A percentile compares a stretch with the other conserved stretches of the same genome.
Conservation (phyloP, 2,329 filamentous ascomycete species). For the Pezizomycotina sp. region DNA sequence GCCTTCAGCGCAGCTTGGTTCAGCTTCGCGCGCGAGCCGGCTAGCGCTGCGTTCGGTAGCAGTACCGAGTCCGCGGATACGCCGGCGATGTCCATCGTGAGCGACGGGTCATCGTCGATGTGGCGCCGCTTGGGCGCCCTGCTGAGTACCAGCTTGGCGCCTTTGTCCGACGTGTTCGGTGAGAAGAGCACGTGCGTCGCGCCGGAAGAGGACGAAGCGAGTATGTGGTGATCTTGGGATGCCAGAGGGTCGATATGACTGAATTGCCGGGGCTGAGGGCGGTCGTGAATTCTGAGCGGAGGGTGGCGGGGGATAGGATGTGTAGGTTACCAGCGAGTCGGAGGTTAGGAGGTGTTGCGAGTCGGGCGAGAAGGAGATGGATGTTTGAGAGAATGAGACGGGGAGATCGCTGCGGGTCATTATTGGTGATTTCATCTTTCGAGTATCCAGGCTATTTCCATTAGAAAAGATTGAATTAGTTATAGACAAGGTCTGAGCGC, state of each 20-base stretch:
- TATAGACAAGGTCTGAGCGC: slow-evolving; percentile 5
- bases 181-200: slow-evolving; percentile 85
- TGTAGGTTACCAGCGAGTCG: slow-evolving; percentile 71
- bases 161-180: slow-evolving; percentile 61
- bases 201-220: slow-evolving; percentile 81
- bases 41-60: slow-evolving; percentile 40
- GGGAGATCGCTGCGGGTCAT: slow-evolving; percentile 64
- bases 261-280: slow-evolving; percentile 73
- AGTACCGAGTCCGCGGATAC: slow-evolving; percentile 72
- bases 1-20: slow-evolving; percentile 8
- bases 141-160: slow-evolving; percentile 78
- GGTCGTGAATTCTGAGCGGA: slow-evolving; percentile 68
- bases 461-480: slow-evolving; percentile 2
- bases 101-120: slow-evolving; percentile 75
- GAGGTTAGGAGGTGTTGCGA: slow-evolving; percentile 76
- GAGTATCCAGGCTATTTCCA: slow-evolving; percentile 56
- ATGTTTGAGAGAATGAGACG: slow-evolving; percentile 64
- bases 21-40: slow-evolving; percentile 9
- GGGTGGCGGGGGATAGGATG: slow-evolving; percentile 82
- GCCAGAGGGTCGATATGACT: slow-evolving; percentile 76
- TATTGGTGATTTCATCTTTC: slow-evolving; percentile 84
- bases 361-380: slow-evolving; percentile 77
- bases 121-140: slow-evolving; percentile 88
- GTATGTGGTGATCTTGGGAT: slow-evolving; percentile 87
- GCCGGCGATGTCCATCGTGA: slow-evolving; percentile 37